Evolutionary conservation across 768 basidiomycete genomes (phyloP).

Genomic region (Lactifluus piperatus): DNA sequence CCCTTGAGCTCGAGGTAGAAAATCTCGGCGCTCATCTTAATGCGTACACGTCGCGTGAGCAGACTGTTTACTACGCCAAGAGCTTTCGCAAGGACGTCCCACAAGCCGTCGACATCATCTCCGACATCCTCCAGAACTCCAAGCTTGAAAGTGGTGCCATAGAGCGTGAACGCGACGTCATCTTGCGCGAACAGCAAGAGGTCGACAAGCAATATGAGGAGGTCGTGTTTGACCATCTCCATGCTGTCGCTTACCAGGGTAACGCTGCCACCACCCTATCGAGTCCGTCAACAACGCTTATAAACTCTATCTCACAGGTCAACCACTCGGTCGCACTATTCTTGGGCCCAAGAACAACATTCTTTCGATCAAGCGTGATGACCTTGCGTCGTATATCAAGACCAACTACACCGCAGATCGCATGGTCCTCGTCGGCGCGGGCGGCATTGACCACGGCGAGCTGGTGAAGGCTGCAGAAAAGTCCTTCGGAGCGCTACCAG

Average conservation of each 20-base stretch:
- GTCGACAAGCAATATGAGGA: constrained; percentile 98
- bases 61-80: constrained; percentile 99
- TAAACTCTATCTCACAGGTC: constrained; percentile 43
- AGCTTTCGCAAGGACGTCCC: constrained; percentile 94
- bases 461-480: constrained; percentile 93
- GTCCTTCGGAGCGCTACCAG: constrained; percentile 84
- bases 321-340: constrained; percentile 94
- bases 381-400: constrained; percentile 85
- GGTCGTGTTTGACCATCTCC: constrained; percentile 97
- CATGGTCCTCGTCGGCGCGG: constrained; percentile 97
- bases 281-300: background rate
- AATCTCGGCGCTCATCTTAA: constrained; percentile 96
- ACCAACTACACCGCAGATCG: constrained; percentile 98
- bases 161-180: constrained; percentile 94
- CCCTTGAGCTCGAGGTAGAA: constrained; percentile 94
- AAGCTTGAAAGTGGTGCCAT: constrained; percentile 83
- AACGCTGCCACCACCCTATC: constrained; percentile 24
- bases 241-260: constrained; percentile 96
- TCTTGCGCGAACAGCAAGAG: constrained; percentile 95
- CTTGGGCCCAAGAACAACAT: constrained; percentile 96
- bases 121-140: constrained; percentile 95
- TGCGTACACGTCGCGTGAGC: constrained; percentile 97
- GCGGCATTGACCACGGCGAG: constrained; percentile 86
- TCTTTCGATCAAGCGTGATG: constrained; percentile 85
- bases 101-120: constrained; percentile 89